phyloP scores from a whole-genome alignment of 495 filamentous ascomycete genomes.

The Penicillium malachiteum region DNA sequence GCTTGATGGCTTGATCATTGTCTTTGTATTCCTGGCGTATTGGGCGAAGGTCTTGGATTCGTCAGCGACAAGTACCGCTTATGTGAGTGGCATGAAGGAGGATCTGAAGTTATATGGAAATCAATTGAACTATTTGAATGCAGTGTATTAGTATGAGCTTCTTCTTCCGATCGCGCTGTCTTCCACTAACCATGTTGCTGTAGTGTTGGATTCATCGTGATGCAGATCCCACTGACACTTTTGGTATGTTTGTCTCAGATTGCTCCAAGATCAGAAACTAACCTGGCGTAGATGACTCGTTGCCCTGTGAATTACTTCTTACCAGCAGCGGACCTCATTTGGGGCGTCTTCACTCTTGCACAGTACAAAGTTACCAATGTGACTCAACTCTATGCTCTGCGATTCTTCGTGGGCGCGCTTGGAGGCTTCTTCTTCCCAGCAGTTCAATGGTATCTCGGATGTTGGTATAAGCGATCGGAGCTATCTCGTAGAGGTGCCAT shows the following conservation, averaged over 20 bases:
- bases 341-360: slow-evolving; percentile 42
- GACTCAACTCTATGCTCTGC: slow-evolving; percentile 46
- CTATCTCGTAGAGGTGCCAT: slow-evolving; percentile 40
- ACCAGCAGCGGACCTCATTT: slow-evolving; percentile 37
- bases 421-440: slow-evolving; percentile 76
- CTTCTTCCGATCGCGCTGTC: neutral
- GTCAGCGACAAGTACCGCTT: slow-evolving; percentile 27
- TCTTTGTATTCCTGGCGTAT: slow-evolving; percentile 36
- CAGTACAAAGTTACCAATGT: slow-evolving; percentile 36
- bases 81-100: slow-evolving; percentile 31
- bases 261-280: neutral
- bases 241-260: slow-evolving; percentile 10
- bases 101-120: slow-evolving; percentile 40
- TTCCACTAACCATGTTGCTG: neutral
- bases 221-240: slow-evolving; percentile 28
- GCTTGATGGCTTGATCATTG: slow-evolving; percentile 36
- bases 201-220: slow-evolving; percentile 28
- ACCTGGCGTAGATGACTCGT: slow-evolving; percentile 24
- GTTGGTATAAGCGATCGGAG: slow-evolving; percentile 35
- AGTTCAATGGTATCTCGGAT: slow-evolving; percentile 29
- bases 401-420: slow-evolving; percentile 85
- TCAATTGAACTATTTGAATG: slow-evolving; percentile 46
- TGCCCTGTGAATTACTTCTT: slow-evolving; percentile 30
- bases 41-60: slow-evolving; percentile 46
- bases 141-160: slow-evolving; percentile 34